A percentile compares a stretch with the other conserved stretches of the same genome.
Evolutionary conservation across 2,329 filamentous ascomycete species (phyloP).

Genomic region (Penicillium sp.): DNA sequence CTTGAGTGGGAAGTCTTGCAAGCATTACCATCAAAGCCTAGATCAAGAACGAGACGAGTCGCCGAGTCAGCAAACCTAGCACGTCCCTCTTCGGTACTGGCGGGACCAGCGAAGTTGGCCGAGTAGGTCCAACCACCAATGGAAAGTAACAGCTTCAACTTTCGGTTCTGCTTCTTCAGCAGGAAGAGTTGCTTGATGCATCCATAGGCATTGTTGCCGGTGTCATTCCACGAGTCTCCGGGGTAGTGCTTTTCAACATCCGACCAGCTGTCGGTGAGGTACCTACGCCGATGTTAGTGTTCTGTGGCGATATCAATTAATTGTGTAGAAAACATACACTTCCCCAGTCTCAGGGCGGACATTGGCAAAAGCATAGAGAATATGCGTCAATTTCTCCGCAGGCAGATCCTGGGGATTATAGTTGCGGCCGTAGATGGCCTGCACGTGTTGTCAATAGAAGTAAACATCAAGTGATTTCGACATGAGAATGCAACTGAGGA

Average conservation of each 20-base stretch:
- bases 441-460: slow-evolving; percentile 1
- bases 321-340: slow-evolving; percentile 49
- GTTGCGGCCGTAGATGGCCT: slow-evolving; percentile 80
- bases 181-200: slow-evolving; percentile 70
- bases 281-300: slow-evolving; percentile 22
- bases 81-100: slow-evolving; percentile 54
- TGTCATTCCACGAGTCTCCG: slow-evolving; percentile 60
- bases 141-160: slow-evolving; percentile 72
- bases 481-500: no score
- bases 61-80: slow-evolving; percentile 61
- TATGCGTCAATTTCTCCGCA: slow-evolving; percentile 72
- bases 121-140: slow-evolving; percentile 79
- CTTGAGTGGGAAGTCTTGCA: not conserved
- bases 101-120: slow-evolving; percentile 65
- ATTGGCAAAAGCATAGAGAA: slow-evolving; percentile 90
- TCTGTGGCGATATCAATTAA: not conserved
- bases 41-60: slow-evolving; percentile 66
- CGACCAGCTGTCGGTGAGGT: slow-evolving; percentile 61
- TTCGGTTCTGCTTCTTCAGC: slow-evolving; percentile 68
- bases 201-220: slow-evolving; percentile 68
- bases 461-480: not conserved
- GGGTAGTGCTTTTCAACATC: slow-evolving; percentile 65
- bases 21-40: slow-evolving; percentile 57
- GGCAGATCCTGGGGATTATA: slow-evolving; percentile 81
- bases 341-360: slow-evolving; percentile 68